phyloP scores from a whole-genome alignment of 2,329 filamentous ascomycete species.

The Cordyceps javanica region DNA sequence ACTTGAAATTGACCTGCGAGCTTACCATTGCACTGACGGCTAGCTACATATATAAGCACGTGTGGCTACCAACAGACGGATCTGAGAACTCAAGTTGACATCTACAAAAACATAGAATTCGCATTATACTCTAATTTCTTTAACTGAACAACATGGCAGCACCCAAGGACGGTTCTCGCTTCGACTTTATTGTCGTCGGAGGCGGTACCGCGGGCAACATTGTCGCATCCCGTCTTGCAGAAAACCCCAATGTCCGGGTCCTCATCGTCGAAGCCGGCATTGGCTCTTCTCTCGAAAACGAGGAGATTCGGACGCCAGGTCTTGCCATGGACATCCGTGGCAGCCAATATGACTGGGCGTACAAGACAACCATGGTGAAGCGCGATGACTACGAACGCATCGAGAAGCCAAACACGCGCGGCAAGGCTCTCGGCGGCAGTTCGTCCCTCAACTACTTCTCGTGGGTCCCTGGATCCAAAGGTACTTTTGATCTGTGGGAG shows the following conservation, averaged over 20 bases:
- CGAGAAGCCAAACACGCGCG: constrained; percentile 57
- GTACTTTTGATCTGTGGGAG: constrained; percentile 62
- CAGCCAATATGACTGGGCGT: constrained; percentile 53
- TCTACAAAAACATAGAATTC: no score
- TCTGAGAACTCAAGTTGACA: background rate
- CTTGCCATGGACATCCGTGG: constrained; percentile 47
- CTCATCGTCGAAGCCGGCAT: constrained; percentile 44
- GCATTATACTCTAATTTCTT: background rate
- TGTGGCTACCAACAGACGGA: no score
- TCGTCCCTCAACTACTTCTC: constrained; percentile 58
- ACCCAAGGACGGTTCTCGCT: constrained; percentile 9
- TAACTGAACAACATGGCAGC: background rate
- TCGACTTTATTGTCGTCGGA: constrained; percentile 28
- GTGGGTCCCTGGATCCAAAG: constrained; percentile 52
- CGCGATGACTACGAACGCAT: constrained; percentile 53
- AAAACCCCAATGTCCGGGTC: constrained; percentile 32
- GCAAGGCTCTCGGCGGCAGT: constrained; percentile 53
- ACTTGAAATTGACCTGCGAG: no score
- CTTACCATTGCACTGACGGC: no score
- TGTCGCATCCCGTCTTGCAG: constrained; percentile 31
- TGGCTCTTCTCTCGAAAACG: constrained; percentile 41
- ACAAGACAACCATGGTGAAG: constrained; percentile 56
- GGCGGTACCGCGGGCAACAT: constrained; percentile 31
- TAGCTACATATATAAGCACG: no score
- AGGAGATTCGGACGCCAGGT: constrained; percentile 47